phyloP scores from a whole-genome alignment of 2,329 filamentous ascomycete genomes.

The Leptographium radiaticola region DNA sequence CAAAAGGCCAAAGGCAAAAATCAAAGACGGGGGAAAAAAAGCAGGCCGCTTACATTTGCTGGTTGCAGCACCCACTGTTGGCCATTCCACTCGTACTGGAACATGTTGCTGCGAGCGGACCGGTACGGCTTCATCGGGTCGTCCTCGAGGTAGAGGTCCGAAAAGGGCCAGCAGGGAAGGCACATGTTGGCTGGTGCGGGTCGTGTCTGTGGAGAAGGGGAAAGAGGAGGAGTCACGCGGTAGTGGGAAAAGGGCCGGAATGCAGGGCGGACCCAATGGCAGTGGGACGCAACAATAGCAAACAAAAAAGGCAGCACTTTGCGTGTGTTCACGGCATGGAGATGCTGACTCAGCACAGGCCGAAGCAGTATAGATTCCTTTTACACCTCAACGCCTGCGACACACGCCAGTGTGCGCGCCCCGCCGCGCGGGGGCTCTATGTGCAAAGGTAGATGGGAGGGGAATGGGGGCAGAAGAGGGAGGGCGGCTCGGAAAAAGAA shows the following conservation, averaged over 20 bases:
- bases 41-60: conserved; percentile 21
- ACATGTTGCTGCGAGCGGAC: conserved; percentile 10
- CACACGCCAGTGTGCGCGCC: conserved; percentile 8
- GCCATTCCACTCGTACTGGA: conserved; percentile 29
- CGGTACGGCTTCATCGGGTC: conserved; percentile 19
- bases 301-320: too few species aligned
- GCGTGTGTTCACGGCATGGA: too few species aligned
- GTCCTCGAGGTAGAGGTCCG: conserved; percentile 13
- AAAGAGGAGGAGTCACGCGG: too few species aligned
- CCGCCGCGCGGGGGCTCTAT: conserved; percentile 7
- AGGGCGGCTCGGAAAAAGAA: not conserved
- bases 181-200: conserved; percentile 28
- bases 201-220: not conserved
- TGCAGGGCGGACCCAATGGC: too few species aligned
- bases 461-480: not conserved
- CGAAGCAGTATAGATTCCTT: not conserved
- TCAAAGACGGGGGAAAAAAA: not conserved
- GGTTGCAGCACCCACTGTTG: conserved; percentile 21
- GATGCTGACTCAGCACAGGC: not conserved
- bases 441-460: not conserved
- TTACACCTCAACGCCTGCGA: conserved; percentile 7
- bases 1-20: not conserved
- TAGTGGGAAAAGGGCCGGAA: too few species aligned
- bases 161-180: conserved; percentile 34
- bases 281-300: too few species aligned